phyloP scores from a whole-genome alignment of 352 stramenopile genomes.

The Globisporangium spinosum region DNA sequence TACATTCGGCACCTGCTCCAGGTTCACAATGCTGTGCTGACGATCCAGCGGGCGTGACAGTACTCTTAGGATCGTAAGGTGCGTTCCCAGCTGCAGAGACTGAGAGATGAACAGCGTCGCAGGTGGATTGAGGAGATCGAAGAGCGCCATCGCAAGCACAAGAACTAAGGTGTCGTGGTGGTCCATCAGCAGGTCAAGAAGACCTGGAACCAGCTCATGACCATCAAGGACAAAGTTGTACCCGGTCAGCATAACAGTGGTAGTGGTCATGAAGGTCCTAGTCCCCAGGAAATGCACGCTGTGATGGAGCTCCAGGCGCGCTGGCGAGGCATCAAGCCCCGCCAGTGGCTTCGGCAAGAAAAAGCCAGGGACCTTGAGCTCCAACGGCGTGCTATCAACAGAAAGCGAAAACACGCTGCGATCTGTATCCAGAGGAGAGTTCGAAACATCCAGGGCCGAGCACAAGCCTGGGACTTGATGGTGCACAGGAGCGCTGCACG shows the following conservation, averaged over 20 bases:
- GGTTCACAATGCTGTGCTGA: conserved; percentile 24
- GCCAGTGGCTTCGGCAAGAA: conserved; percentile 38
- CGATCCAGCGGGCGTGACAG: conserved; percentile 53
- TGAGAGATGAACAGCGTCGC: conserved; percentile 19
- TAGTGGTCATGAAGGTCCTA: not conserved
- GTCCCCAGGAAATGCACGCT: conserved; percentile 26
- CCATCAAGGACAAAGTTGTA: conserved; percentile 17
- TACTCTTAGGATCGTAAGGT: conserved; percentile 28
- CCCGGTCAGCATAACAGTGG: not conserved
- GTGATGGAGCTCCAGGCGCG: conserved; percentile 44
- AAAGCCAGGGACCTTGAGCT: conserved; percentile 29
- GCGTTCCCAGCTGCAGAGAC: conserved; percentile 8
- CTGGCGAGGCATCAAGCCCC: conserved; percentile 42
- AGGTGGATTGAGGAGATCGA: conserved; percentile 22
- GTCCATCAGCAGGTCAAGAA: conserved; percentile 20
- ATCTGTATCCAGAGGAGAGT: conserved; percentile 56
- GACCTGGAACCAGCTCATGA: conserved; percentile 20
- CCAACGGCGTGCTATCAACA: conserved; percentile 26
- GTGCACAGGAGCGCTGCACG: conserved; percentile 32
- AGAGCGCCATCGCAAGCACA: conserved; percentile 13
- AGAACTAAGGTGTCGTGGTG: not conserved
- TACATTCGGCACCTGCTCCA: conserved; percentile 23
- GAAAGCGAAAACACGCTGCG: conserved; percentile 29
- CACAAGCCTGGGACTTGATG: conserved; percentile 34
- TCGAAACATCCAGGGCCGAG: conserved; percentile 47